phyloP scores from a whole-genome alignment of 768 basidiomycete genomes.

The Myochromella boudieri region DNA sequence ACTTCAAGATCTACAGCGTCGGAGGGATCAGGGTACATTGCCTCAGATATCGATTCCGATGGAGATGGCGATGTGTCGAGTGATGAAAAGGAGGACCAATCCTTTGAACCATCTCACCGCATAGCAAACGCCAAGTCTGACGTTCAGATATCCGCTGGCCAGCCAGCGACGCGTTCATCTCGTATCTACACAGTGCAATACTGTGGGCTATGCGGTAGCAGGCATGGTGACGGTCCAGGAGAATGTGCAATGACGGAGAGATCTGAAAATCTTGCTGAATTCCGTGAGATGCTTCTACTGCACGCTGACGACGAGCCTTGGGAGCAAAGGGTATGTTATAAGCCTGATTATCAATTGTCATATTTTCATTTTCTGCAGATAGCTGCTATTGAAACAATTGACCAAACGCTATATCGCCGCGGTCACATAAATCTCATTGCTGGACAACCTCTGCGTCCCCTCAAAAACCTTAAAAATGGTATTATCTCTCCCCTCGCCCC shows the following conservation, averaged over 20 bases:
- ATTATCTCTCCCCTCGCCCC: neutral
- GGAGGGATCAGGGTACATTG: slow-evolving; percentile 33
- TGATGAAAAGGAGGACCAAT: slow-evolving; percentile 13
- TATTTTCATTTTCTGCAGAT: slow-evolving; percentile 27
- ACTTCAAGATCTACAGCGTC: slow-evolving; percentile 20
- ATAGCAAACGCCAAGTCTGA: slow-evolving; percentile 18
- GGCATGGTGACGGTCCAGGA: slow-evolving; percentile 44
- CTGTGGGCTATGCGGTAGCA: slow-evolving; percentile 65
- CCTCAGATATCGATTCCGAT: slow-evolving; percentile 28
- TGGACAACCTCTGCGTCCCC: slow-evolving; percentile 63
- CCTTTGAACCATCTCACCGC: slow-evolving; percentile 15
- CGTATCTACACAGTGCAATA: slow-evolving; percentile 15
- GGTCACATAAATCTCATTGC: slow-evolving; percentile 56
- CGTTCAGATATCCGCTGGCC: slow-evolving; percentile 2
- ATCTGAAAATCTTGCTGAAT: slow-evolving; percentile 67
- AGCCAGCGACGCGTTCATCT: slow-evolving; percentile 6
- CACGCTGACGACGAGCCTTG: slow-evolving; percentile 67
- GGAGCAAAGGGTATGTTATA: slow-evolving; percentile 53
- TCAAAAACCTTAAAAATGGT: slow-evolving; percentile 26
- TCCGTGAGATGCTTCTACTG: slow-evolving; percentile 62
- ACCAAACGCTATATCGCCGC: slow-evolving; percentile 56
- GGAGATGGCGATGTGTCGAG: slow-evolving; percentile 21
- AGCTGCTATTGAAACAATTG: slow-evolving; percentile 69
- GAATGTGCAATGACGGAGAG: slow-evolving; percentile 65
- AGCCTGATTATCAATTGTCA: neutral